phyloP scores from a whole-genome alignment of 257 asterid genomes.

The Primulina tabacum region DNA sequence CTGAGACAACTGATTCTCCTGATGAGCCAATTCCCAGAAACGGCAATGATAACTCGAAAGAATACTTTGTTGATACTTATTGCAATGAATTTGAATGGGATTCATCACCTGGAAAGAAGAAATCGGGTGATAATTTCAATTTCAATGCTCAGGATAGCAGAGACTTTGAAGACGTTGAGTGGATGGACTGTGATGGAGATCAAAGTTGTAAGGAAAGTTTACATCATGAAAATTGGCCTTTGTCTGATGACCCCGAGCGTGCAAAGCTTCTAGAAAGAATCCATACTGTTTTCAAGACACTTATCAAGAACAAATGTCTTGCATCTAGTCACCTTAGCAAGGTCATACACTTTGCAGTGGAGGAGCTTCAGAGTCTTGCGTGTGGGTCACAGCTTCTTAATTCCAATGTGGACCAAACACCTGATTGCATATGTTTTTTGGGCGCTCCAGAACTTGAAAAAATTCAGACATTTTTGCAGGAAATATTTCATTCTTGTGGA shows the following conservation, averaged over 20 bases:
- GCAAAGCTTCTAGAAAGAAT: conserved; percentile 80
- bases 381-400: conserved; percentile 69
- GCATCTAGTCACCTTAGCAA: conserved; percentile 83
- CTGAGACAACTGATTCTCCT: conserved; percentile 42
- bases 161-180: conserved; percentile 67
- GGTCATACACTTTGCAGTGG: conserved; percentile 81
- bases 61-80: conserved; percentile 60
- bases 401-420: conserved; percentile 64
- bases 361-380: conserved; percentile 74
- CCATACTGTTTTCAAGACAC: conserved; percentile 56
- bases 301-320: conserved; percentile 63
- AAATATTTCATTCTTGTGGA: conserved; percentile 72
- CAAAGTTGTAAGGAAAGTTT: conserved; percentile 46
- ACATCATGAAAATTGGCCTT: conserved; percentile 63
- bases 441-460: conserved; percentile 76
- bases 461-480: conserved; percentile 79
- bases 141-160: conserved; percentile 36
- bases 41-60: conserved; percentile 53
- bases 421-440: conserved; percentile 78
- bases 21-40: conserved; percentile 42
- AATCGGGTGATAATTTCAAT: conserved; percentile 39
- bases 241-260: conserved; percentile 82
- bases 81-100: conserved; percentile 58
- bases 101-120: conserved; percentile 53
- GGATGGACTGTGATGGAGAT: conserved; percentile 87